Evolutionary conservation across 129 eudicot species (phyloP).

Genomic region (Ambrosia artemisiifolia): DNA sequence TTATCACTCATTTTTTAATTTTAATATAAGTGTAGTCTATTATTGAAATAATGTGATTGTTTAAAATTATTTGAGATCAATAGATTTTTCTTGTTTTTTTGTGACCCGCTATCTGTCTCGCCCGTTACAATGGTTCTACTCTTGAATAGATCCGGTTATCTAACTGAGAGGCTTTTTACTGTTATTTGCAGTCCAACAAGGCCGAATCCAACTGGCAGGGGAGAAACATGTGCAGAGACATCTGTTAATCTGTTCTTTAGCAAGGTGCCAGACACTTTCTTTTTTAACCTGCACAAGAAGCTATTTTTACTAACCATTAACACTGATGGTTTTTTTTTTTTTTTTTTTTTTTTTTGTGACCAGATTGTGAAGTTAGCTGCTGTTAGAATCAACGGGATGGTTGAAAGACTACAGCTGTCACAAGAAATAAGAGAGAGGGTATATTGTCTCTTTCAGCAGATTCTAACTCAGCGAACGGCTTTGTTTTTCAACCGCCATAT

Average conservation of each 20-base stretch:
- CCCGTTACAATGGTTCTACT: not conserved
- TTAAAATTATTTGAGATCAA: not conserved
- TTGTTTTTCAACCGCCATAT: slow-evolving; percentile 85
- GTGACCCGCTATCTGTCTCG: not conserved
- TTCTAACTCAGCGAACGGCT: slow-evolving; percentile 57
- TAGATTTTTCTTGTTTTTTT: not conserved
- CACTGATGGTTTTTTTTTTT: not conserved
- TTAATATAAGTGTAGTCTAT: not conserved
- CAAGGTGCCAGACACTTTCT: slow-evolving; percentile 53
- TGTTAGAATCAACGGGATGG: slow-evolving; percentile 96
- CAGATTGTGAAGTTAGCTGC: slow-evolving; percentile 95
- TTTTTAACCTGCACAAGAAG: not conserved
- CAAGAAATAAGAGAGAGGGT: slow-evolving; percentile 82
- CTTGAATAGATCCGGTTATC: slow-evolving; percentile 8
- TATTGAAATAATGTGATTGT: not conserved
- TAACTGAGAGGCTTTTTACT: slow-evolving; percentile 7
- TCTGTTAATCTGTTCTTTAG: slow-evolving; percentile 72
- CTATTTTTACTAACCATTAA: not conserved
- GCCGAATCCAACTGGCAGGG: slow-evolving; percentile 84
- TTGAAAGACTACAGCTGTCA: slow-evolving; percentile 77
- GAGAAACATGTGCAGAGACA: slow-evolving; percentile 99
- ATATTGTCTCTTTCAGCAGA: slow-evolving; percentile 82
- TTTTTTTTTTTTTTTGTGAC: not conserved
- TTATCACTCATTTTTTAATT: not conserved
- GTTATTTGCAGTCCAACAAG: slow-evolving; percentile 69